Conservation (phyloP, 2,329 filamentous ascomycete genomes). For the Incumbomyces lentus region DNA sequence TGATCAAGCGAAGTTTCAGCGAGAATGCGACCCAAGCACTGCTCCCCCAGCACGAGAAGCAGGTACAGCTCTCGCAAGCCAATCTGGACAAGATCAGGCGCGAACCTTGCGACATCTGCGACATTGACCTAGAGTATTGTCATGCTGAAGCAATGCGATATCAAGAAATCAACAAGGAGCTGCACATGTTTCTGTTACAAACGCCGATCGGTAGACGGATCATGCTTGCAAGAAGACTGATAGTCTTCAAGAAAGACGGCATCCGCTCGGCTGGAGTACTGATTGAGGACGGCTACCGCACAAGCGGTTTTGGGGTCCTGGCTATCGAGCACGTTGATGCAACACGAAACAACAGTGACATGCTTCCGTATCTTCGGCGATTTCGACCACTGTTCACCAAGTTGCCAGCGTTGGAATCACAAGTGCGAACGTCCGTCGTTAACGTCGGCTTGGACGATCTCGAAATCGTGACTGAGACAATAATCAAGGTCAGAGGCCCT, state of each 20-base stretch:
- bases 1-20: conserved; percentile 99
- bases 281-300: conserved; percentile 56
- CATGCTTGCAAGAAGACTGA: conserved; percentile 62
- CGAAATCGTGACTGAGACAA: conserved; percentile 69
- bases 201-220: conserved; percentile 75
- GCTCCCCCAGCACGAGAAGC: conserved; percentile 88
- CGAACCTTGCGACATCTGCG: conserved; percentile 71
- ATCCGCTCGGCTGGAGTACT: conserved; percentile 73
- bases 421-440: conserved; percentile 57
- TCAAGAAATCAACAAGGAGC: conserved; percentile 65
- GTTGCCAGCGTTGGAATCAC: conserved; percentile 54
- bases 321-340: conserved; percentile 62
- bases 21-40: conserved; percentile 94
- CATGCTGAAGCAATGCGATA: conserved; percentile 75
- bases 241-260: conserved; percentile 76
- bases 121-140: conserved; percentile 66
- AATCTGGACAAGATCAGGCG: conserved; percentile 84
- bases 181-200: conserved; percentile 65
- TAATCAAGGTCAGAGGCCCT: conserved; percentile 42
- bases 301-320: conserved; percentile 53
- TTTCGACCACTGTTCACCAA: conserved; percentile 59
- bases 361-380: conserved; percentile 67
- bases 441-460: conserved; percentile 67
- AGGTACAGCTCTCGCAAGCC: conserved; percentile 82
- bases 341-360: conserved; percentile 67